Percentiles rank a stretch among this genome's conserved stretches.
These are phyloP conservation scores for Pseudoscleropodium purum DNA, from an alignment of 225 moss, liverwort and hornwort genomes.

Conservation along the genomic window DNA sequence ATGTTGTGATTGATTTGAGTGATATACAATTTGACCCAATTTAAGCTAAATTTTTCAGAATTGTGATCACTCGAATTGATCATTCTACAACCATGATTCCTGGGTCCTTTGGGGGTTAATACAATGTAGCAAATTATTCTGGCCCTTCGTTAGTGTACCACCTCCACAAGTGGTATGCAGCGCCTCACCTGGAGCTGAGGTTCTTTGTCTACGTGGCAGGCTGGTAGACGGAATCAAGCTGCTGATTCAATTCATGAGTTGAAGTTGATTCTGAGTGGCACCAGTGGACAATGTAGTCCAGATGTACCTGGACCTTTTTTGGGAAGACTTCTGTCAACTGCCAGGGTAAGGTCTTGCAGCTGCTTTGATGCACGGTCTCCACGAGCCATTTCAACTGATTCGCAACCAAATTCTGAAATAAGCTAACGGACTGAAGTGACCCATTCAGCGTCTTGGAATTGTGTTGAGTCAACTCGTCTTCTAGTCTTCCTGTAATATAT, in stretches of 20 bases:
- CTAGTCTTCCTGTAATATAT: not conserved
- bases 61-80: not conserved
- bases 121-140: not conserved
- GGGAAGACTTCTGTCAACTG: constrained; percentile 33
- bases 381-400: not conserved
- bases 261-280: constrained; percentile 42
- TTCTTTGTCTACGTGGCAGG: constrained; percentile 33
- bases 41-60: not conserved
- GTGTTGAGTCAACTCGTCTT: not conserved
- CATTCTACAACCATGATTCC: not conserved
- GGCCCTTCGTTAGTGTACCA: not conserved
- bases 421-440: not conserved
- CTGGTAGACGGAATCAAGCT: constrained; percentile 85
- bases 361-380: not conserved
- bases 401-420: not conserved
- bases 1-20: not conserved
- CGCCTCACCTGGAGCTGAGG: not conserved
- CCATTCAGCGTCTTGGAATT: not conserved
- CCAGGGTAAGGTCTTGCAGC: constrained; percentile 19
- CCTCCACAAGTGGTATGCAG: not conserved
- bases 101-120: not conserved
- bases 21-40: not conserved
- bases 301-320: not conserved
- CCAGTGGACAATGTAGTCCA: constrained; percentile 11
- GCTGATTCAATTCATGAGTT: constrained; percentile 74